Percentiles rank a stretch among this genome's conserved stretches.
Conservation (phyloP, 306 rosid species). For the Hippophae tibetana region DNA sequence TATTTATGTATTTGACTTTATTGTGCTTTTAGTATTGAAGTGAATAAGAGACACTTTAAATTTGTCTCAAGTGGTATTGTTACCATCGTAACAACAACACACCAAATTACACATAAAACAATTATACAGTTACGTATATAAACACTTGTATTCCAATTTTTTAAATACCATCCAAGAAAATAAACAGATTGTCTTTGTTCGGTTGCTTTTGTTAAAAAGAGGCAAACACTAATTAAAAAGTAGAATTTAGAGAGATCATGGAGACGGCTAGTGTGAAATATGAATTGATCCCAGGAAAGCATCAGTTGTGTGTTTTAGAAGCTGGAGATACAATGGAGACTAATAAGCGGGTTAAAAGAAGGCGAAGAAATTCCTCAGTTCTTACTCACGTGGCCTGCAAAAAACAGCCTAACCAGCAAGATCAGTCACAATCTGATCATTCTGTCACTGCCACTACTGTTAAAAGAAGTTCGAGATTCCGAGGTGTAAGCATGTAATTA, state of each 20-base stretch:
- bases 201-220: slow-evolving; percentile 12
- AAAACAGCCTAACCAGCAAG: slow-evolving; percentile 23
- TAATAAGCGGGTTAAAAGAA: slow-evolving; percentile 37
- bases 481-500: slow-evolving; percentile 34
- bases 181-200: not conserved
- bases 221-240: not conserved
- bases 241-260: slow-evolving; percentile 21
- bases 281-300: slow-evolving; percentile 26
- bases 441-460: slow-evolving; percentile 16
- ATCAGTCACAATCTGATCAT: slow-evolving; percentile 23
- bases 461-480: slow-evolving; percentile 41
- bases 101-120: slow-evolving; percentile 26
- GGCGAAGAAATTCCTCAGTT: slow-evolving; percentile 34
- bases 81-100: slow-evolving; percentile 34
- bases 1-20: not conserved
- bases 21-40: not conserved
- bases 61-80: slow-evolving; percentile 28
- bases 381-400: slow-evolving; percentile 13
- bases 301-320: slow-evolving; percentile 30
- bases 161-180: not conserved
- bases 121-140: slow-evolving; percentile 16
- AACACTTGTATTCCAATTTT: slow-evolving; percentile 7
- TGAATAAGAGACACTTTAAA: slow-evolving; percentile 19
- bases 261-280: slow-evolving; percentile 35
- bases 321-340: slow-evolving; percentile 11